phyloP scores from a whole-genome alignment of 2,329 filamentous ascomycete genomes.

The Leptographium procerum region DNA sequence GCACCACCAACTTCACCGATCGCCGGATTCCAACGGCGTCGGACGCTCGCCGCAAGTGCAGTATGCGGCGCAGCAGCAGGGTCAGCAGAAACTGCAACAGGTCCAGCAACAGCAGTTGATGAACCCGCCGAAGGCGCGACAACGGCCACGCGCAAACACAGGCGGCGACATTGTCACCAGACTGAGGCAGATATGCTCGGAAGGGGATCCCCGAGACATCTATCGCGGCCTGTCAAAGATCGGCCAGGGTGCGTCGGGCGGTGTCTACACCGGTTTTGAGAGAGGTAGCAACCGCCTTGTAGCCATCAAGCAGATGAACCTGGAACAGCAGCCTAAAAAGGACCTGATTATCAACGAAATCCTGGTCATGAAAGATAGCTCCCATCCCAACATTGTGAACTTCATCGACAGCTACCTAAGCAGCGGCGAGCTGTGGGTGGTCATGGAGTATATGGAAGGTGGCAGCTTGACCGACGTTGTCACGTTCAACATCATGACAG shows the following conservation, averaged over 20 bases:
- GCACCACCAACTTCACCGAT: conserved; percentile 29
- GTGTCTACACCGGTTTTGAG: conserved; percentile 87
- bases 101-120: conserved; percentile 14
- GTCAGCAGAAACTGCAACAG: conserved; percentile 5
- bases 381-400: conserved; percentile 97
- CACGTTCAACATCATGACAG: conserved; percentile 98
- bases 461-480: conserved; percentile 96
- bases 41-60: conserved; percentile 18
- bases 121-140: conserved; percentile 53
- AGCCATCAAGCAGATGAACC: conserved; percentile 98
- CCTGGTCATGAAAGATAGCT: conserved; percentile 97
- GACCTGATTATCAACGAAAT: conserved; percentile 99
- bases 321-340: conserved; percentile 97
- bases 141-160: conserved; percentile 67
- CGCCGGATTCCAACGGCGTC: conserved; percentile 26
- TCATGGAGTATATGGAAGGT: conserved; percentile 99
- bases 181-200: conserved; percentile 79
- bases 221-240: conserved; percentile 89
- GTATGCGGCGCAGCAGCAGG: conserved; percentile 12
- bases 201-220: conserved; percentile 77
- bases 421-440: conserved; percentile 87
- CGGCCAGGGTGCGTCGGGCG: conserved; percentile 91
- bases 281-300: conserved; percentile 75
- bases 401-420: conserved; percentile 96
- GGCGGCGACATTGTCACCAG: conserved; percentile 72